Evolutionary conservation across 2,329 filamentous ascomycete species (phyloP), one percentile per base, ranked within the genome.

Genomic region (Sporothrix brasiliensis): DNA sequence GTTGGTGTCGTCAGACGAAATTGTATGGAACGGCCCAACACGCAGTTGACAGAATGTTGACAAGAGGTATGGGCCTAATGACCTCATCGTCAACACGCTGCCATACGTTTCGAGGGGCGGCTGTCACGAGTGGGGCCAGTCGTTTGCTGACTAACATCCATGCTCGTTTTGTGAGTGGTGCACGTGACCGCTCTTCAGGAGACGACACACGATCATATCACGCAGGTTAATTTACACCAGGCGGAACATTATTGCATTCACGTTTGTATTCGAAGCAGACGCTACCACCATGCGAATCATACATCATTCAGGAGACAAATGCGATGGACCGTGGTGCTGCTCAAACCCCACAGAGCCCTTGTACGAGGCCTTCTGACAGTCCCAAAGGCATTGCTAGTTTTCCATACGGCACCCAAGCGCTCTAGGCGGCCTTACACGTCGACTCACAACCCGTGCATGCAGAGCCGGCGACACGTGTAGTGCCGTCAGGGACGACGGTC

Each of bases 391-490:
- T 49, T 67, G n/a, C 56, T 34, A n/a, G 41, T 63, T 16, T 69
- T 34, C 24, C 70, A 47, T 2, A 72, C 54, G 14, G 60, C 47
- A 27, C 71, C 21, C 21, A 16, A n/a, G 41, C 60, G 1, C 73
- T 73, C 3, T 74, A 73, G 13, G 80, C 80, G 7, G 75, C 78
- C 49, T 75, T 77, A 72, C 82, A 83, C 0, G 80, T 83, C 41
- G 77, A 76, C 67, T 80, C 81, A 69, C 82, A 83, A 4, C 79
- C 81, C 9, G 71, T 27, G 74, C 82, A 84, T 1, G 71, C 76
- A 2, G 78, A 79, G 19, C 82, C 82, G 14, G 82, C 79, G 4
- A 71, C 73, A 76, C 81, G 81, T 5, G 79, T 81, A 2, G 78
- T 77, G 0, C 83, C 83, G n/a, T 78, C 77, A 0, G 80, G 72